phyloP scores from a whole-genome alignment of 257 asterid genomes.

The Catharanthus roseus region DNA sequence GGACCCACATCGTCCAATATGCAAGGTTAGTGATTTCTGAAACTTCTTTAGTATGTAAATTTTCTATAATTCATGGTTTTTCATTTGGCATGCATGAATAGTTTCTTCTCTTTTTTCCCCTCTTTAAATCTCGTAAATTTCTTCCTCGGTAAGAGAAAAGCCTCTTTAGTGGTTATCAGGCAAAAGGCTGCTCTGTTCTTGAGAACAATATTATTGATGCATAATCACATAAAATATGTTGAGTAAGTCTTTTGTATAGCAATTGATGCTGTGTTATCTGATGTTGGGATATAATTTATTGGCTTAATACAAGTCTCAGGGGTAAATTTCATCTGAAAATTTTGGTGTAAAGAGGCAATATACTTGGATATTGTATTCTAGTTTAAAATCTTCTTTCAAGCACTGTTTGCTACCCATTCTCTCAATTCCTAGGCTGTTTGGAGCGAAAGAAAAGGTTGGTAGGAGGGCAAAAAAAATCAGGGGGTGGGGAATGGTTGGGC shows the following conservation, averaged over 20 bases:
- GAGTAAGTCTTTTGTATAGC: background rate
- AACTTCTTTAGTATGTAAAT: background rate
- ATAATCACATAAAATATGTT: background rate
- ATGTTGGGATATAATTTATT: too few relatives aligned
- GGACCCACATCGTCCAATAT: slow-evolving; percentile 98
- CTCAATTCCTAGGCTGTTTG: too few relatives aligned
- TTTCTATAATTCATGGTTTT: background rate
- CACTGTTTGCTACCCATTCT: background rate
- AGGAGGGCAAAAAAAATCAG: background rate
- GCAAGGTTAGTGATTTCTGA: slow-evolving; percentile 63
- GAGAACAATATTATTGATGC: background rate
- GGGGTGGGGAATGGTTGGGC: background rate
- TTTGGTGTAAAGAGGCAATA: background rate
- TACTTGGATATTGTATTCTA: background rate
- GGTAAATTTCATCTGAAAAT: background rate
- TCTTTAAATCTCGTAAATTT: background rate
- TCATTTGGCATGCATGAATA: background rate
- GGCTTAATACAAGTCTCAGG: background rate
- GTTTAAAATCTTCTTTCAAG: background rate
- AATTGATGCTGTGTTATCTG: background rate
- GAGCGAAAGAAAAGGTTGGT: background rate
- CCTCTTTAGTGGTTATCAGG: background rate
- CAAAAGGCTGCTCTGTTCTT: background rate
- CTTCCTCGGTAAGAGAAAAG: background rate
- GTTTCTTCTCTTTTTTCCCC: background rate